These are phyloP conservation scores for Penicillium atrosanguineum DNA, from an alignment of 495 filamentous ascomycete species.

Conservation along the genomic window DNA sequence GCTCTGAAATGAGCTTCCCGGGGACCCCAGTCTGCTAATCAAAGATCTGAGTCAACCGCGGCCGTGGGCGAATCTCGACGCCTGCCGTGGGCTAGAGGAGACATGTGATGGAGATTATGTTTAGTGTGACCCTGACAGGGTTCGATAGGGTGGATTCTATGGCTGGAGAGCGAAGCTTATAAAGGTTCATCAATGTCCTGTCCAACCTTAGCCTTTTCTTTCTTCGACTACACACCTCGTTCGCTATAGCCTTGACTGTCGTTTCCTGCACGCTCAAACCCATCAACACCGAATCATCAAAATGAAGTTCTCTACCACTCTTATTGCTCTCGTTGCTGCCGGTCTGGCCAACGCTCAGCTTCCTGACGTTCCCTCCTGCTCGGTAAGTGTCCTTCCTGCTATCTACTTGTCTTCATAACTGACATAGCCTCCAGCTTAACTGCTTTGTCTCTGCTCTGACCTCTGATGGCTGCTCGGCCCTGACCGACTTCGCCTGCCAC, in stretches of 20 bases:
- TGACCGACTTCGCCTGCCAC: slow-evolving; percentile 52
- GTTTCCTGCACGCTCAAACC: slow-evolving; percentile 17
- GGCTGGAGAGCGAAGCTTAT: slow-evolving; percentile 18
- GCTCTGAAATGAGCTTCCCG: slow-evolving; percentile 12
- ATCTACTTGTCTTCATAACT: background rate
- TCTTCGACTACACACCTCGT: slow-evolving; percentile 10
- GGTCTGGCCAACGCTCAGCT: slow-evolving; percentile 41
- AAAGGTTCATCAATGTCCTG: slow-evolving; percentile 13
- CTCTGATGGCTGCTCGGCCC: slow-evolving; percentile 40
- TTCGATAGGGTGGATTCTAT: background rate
- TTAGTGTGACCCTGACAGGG: slow-evolving; percentile 14
- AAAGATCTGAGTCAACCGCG: slow-evolving; percentile 22
- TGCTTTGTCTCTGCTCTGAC: slow-evolving; percentile 43
- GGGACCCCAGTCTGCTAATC: slow-evolving; percentile 7
- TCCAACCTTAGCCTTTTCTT: slow-evolving; percentile 1
- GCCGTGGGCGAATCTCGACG: slow-evolving; percentile 5
- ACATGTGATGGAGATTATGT: slow-evolving; percentile 21
- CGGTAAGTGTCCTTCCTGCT: slow-evolving; percentile 29
- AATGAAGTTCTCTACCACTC: slow-evolving; percentile 40
- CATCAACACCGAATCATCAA: slow-evolving; percentile 16
- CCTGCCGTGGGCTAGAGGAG: slow-evolving; percentile 3
- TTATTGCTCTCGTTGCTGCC: slow-evolving; percentile 36
- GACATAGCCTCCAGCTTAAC: slow-evolving; percentile 28
- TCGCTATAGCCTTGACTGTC: slow-evolving; percentile 28
- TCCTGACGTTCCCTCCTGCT: slow-evolving; percentile 41